Percentiles rank a stretch among this genome's conserved stretches.
Evolutionary conservation across 495 filamentous ascomycete genomes (phyloP).

Genomic region (Daldinia loculata): DNA sequence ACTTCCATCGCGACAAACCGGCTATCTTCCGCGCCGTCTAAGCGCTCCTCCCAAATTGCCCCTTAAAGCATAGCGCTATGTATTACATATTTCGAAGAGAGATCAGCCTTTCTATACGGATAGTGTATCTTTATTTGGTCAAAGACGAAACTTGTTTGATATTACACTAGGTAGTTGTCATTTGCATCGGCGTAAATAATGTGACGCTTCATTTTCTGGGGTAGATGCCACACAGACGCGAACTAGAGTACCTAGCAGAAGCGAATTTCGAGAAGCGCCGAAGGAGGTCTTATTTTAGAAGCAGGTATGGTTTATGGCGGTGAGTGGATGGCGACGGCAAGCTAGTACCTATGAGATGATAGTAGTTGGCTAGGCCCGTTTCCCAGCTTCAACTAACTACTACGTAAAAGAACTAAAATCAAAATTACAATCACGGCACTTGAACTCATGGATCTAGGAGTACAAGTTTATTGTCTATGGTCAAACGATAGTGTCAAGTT

Average conservation of each 20-base stretch:
- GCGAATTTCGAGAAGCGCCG: background rate
- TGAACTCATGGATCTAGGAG: background rate
- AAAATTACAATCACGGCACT: background rate
- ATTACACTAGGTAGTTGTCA: background rate
- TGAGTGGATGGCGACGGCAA: background rate
- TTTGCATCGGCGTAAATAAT: constrained; percentile 2
- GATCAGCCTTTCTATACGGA: background rate
- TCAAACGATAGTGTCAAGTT: background rate
- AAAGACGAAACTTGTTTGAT: constrained; percentile 18
- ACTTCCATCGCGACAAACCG: constrained; percentile 5
- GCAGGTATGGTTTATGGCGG: background rate
- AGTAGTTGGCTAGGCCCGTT: background rate
- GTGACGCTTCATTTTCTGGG: constrained; percentile 5
- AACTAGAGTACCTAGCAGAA: background rate
- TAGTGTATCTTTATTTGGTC: background rate
- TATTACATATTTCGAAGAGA: no score
- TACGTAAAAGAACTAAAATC: background rate
- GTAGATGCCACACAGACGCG: background rate
- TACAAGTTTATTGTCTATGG: background rate
- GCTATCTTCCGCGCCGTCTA: constrained; percentile 23
- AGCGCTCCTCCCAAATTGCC: constrained; percentile 8
- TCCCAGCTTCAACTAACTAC: background rate
- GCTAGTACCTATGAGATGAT: background rate
- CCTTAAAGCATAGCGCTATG: constrained; percentile 6
- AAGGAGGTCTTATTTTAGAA: background rate